Evolutionary conservation across 805 yeast species (phyloP).

Genomic region (Kluyveromyces lactis): DNA sequence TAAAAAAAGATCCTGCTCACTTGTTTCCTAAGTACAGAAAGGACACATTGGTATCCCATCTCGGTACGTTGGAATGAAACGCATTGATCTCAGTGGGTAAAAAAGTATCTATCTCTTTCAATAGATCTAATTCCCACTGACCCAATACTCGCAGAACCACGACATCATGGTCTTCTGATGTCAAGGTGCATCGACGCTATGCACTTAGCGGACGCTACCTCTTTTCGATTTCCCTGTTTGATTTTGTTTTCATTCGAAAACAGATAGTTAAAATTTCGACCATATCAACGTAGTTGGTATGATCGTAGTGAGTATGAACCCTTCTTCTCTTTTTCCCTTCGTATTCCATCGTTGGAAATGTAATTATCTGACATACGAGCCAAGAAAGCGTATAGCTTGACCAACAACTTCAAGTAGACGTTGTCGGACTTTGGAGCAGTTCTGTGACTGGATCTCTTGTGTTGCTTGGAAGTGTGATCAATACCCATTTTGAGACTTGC

Average conservation of each 20-base stretch:
- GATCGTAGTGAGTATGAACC: constrained; percentile 8
- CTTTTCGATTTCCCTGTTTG: too few relatives aligned
- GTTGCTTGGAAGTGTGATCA: constrained; percentile 95
- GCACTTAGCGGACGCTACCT: too few relatives aligned
- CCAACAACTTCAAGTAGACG: constrained; percentile 96
- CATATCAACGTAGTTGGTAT: too few relatives aligned
- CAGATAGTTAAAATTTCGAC: too few relatives aligned
- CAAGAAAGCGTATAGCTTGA: constrained; percentile 96
- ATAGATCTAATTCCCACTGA: too few relatives aligned
- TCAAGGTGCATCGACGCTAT: too few relatives aligned
- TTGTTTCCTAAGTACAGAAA: constrained; percentile 24
- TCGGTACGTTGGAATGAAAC: constrained; percentile 1
- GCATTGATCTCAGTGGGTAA: background rate
- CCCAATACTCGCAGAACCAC: constrained; percentile 5
- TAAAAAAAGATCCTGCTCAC: constrained; percentile 42
- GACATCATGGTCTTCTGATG: background rate
- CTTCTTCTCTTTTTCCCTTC: constrained; percentile 8
- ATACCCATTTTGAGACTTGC: constrained; percentile 66
- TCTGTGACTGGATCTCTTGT: constrained; percentile 93
- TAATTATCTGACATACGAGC: constrained; percentile 74
- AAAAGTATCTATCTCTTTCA: too few relatives aligned
- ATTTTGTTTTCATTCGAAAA: too few relatives aligned
- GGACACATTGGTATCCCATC: too few relatives aligned
- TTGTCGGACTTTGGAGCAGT: constrained; percentile 99
- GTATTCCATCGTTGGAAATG: background rate